Evolutionary conservation across 805 yeast genomes (phyloP), one percentile per base, ranked within the genome.

Genomic region (Saturnispora sekii): DNA sequence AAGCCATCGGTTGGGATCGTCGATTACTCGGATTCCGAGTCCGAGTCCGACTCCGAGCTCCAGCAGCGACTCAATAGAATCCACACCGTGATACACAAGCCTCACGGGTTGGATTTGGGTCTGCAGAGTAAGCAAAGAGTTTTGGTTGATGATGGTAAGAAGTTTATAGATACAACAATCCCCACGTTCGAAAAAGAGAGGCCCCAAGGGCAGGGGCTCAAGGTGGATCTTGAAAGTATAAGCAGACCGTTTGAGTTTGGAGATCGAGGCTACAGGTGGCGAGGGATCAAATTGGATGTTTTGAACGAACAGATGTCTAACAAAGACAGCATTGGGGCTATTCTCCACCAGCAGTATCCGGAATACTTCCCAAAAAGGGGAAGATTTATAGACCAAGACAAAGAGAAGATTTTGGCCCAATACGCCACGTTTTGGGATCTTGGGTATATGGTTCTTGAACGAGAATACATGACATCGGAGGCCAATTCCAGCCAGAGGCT

Each of bases 231-330:
- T 3, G 17, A 28, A 6, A 32, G 33, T 14, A 17, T 38, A n/a
- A 32, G 26, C 4, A 35, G 39, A n/a, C 50, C 50, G 11, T 66
- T 61, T 48, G 57, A 53, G 29, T 66, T 64, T 57, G 70, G 70
- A 1, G 70, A 66, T 49, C 33, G 55, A 16, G 70, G 69, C 2
- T 59, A 65, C 1, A 50, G 46, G n/a, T 66, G 70, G 70, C 48
- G 69, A 34, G 56, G 63, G 64, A 63, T 62, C 51, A 66, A 66
- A 48, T 52, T 66, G 16, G 41, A 53, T 6, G 57, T 57, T 18
- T 41, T 58, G 1, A 37, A 26, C 2, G 35, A 35, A 15, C 28
- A 38, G 6, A 40, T 45, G 14, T 16, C 41, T 7, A 42, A 38
- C 10, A 18, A n/a, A 2, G 15, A 32, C 10, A 44, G 41, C 10